Conservation (phyloP, 2,329 filamentous ascomycete genomes). For the Thermomyces lanuginosus region DNA sequence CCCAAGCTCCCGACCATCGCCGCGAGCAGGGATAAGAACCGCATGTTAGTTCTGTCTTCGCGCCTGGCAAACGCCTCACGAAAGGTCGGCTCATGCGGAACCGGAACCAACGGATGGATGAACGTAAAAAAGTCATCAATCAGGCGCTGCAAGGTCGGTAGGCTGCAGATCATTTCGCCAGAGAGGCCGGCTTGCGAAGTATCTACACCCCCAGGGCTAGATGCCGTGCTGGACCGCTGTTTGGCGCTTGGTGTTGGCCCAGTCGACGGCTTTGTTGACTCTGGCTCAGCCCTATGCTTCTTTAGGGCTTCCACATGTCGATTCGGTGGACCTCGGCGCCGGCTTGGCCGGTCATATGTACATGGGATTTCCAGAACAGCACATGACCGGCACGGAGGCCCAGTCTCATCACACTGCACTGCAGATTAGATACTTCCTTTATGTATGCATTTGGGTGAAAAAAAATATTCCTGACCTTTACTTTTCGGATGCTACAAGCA, state of each 20-base stretch:
- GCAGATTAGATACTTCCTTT: conserved; percentile 4
- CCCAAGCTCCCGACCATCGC: conserved; percentile 31
- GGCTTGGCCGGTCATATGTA: conserved; percentile 48
- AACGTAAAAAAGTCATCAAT: conserved; percentile 34
- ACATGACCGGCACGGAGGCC: conserved; percentile 51
- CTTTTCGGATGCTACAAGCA: conserved; percentile 37
- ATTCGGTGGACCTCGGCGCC: conserved; percentile 49
- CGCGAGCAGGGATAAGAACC: conserved; percentile 29
- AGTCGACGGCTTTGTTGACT: not conserved
- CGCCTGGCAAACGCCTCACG: conserved; percentile 27
- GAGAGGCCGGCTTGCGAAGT: conserved; percentile 33
- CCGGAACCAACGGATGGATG: conserved; percentile 31
- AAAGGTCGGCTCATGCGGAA: conserved; percentile 33
- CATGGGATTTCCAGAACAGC: conserved; percentile 49
- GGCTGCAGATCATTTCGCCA: conserved; percentile 31
- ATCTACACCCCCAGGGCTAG: conserved; percentile 2
- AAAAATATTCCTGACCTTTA: conserved; percentile 28
- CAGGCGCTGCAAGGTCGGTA: conserved; percentile 24
- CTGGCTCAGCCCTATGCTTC: conserved; percentile 36
- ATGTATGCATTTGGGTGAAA: not conserved
- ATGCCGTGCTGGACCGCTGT: not conserved
- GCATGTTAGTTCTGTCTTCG: conserved; percentile 26
- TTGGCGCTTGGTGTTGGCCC: not conserved
- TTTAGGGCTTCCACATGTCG: conserved; percentile 51
- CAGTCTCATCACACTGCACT: conserved; percentile 45